Evolutionary conservation across 1,139 yeast genomes (phyloP).

Genomic region (Pichia cactophila): DNA sequence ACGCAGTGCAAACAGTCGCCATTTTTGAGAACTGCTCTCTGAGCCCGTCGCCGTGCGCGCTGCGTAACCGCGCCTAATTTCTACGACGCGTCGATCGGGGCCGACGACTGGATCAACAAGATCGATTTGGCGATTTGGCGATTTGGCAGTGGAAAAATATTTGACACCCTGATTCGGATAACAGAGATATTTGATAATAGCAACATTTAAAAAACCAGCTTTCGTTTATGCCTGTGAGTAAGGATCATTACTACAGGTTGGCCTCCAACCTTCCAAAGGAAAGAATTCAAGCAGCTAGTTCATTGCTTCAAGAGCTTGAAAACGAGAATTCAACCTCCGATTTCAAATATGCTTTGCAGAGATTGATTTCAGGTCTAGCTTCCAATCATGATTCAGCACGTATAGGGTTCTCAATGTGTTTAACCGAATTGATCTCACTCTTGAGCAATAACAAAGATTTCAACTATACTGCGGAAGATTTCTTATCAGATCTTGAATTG

Average conservation of each 20-base stretch:
- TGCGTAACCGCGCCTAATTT: slow-evolving; percentile 11
- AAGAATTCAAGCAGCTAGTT: slow-evolving; percentile 65
- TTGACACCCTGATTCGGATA: not conserved
- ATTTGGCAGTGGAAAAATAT: not conserved
- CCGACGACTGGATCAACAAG: not conserved
- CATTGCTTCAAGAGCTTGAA: slow-evolving; percentile 52
- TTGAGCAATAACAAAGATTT: slow-evolving; percentile 27
- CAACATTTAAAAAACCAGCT: not conserved
- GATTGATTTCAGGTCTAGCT: slow-evolving; percentile 74
- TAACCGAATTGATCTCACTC: slow-evolving; percentile 60
- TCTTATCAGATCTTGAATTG: slow-evolving; percentile 34
- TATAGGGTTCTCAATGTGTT: slow-evolving; percentile 81
- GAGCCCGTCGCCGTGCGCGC: slow-evolving; percentile 7
- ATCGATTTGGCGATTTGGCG: too few relatives aligned
- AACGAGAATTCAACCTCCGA: slow-evolving; percentile 42
- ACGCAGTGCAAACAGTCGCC: not conserved
- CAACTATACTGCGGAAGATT: slow-evolving; percentile 32
- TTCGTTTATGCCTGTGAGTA: slow-evolving; percentile 42
- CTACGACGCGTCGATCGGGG: slow-evolving; percentile 12
- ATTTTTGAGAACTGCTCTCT: not conserved
- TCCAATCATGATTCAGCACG: slow-evolving; percentile 81
- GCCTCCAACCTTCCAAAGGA: slow-evolving; percentile 73
- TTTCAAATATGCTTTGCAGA: slow-evolving; percentile 73
- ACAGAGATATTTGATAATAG: not conserved
- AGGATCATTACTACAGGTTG: slow-evolving; percentile 70